A percentile compares a stretch with the other conserved stretches of the same genome.
phyloP scores from a whole-genome alignment of 2,329 filamentous ascomycete species.

The Ceratocystis cubensis region DNA sequence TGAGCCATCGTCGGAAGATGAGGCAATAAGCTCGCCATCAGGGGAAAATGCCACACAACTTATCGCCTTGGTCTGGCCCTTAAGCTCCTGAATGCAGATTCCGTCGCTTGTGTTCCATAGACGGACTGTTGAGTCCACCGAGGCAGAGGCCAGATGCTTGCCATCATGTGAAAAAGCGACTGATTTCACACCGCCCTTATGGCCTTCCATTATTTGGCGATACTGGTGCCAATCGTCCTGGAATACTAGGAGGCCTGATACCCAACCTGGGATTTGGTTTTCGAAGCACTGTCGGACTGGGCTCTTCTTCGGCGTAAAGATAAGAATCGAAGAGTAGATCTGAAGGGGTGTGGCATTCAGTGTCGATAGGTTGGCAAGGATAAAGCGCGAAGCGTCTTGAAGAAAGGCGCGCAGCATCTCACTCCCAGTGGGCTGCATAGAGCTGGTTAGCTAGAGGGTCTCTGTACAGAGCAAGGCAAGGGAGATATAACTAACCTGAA shows the following conservation, averaged over 20 bases:
- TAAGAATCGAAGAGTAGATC: background rate
- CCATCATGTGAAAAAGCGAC: conserved; percentile 12
- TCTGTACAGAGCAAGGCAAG: background rate
- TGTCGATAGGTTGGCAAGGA: background rate
- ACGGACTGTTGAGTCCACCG: background rate
- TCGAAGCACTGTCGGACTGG: background rate
- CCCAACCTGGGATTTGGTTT: background rate
- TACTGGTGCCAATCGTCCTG: background rate
- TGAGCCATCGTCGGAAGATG: background rate
- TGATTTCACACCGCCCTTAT: conserved; percentile 10
- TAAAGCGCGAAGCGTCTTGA: background rate
- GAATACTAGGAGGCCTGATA: background rate
- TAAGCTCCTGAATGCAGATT: background rate
- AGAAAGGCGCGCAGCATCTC: background rate
- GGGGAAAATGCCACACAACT: conserved; percentile 13
- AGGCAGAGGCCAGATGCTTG: background rate
- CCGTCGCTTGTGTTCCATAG: background rate
- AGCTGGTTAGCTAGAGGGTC: background rate
- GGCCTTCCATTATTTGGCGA: background rate
- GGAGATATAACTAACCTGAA: background rate
- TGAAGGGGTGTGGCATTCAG: background rate
- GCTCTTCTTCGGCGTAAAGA: conserved; percentile 2
- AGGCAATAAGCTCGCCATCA: background rate
- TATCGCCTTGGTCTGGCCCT: background rate
- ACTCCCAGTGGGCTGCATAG: background rate